Evolutionary conservation across 192 early-diverging fungal genomes (phyloP).

Genomic region (Coemansia sp.): DNA sequence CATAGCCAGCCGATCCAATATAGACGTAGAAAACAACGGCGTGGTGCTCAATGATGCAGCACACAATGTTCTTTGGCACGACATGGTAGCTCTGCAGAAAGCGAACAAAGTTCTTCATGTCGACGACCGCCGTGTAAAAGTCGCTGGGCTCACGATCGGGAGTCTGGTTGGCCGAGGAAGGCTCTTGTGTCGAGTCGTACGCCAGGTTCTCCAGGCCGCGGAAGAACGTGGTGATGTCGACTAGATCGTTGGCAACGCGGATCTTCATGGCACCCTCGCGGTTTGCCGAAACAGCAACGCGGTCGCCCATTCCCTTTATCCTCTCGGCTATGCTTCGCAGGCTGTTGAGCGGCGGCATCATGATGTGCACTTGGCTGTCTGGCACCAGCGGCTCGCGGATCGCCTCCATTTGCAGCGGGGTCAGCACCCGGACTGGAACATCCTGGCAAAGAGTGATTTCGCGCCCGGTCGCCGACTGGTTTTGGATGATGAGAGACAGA

Average conservation of each 20-base stretch:
- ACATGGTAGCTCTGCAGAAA: constrained; percentile 76
- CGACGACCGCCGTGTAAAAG: constrained; percentile 67
- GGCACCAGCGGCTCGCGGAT: constrained; percentile 62
- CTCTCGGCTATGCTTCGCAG: constrained; percentile 67
- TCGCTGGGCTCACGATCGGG: constrained; percentile 32
- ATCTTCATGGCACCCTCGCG: constrained; percentile 64
- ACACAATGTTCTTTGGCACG: constrained; percentile 76
- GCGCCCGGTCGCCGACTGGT: constrained; percentile 28
- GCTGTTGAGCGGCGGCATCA: constrained; percentile 69
- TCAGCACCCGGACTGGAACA: constrained; percentile 60
- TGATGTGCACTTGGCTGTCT: constrained; percentile 67
- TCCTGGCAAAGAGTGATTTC: constrained; percentile 58
- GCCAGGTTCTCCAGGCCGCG: constrained; percentile 61
- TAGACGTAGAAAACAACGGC: constrained; percentile 56
- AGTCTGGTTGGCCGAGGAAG: constrained; percentile 22
- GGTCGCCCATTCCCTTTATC: constrained; percentile 61
- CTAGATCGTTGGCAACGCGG: constrained; percentile 59
- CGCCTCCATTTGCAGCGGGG: constrained; percentile 55
- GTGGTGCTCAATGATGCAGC: constrained; percentile 56
- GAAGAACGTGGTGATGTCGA: constrained; percentile 61
- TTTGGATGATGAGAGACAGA: constrained; percentile 33
- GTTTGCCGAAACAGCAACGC: constrained; percentile 70
- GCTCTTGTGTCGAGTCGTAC: constrained; percentile 54
- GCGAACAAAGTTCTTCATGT: constrained; percentile 72
- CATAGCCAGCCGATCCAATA: constrained; percentile 37